phyloP scores from a whole-genome alignment of 257 asterid genomes.

The Nicotiana benthamiana region DNA sequence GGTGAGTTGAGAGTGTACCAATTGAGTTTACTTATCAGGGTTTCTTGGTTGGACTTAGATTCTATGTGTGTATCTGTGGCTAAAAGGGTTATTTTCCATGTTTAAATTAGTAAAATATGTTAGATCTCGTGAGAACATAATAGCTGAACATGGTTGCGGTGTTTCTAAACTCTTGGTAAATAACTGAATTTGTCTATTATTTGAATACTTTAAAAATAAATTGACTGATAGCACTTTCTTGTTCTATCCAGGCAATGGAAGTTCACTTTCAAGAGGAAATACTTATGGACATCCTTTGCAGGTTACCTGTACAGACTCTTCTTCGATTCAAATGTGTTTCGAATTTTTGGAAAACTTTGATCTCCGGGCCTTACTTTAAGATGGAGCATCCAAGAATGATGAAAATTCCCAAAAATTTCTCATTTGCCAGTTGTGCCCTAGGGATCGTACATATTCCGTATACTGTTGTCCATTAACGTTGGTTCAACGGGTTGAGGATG shows the following conservation, averaged over 20 bases:
- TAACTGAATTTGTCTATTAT: neutral
- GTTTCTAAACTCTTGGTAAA: neutral
- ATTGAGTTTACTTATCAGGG: neutral
- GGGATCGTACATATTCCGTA: neutral
- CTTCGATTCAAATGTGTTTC: neutral
- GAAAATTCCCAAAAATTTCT: neutral
- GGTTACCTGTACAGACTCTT: neutral
- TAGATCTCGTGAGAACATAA: too few relatives aligned
- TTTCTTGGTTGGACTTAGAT: neutral
- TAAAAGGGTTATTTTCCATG: neutral
- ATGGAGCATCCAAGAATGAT: neutral
- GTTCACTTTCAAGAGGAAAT: neutral
- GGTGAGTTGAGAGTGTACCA: neutral
- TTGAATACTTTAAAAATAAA: neutral
- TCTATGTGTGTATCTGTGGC: neutral
- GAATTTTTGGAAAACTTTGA: neutral
- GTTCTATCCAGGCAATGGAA: neutral
- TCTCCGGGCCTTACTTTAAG: neutral
- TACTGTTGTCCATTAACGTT: neutral
- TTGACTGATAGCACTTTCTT: neutral
- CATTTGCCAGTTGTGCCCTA: neutral
- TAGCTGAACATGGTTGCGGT: neutral
- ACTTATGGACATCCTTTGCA: neutral
- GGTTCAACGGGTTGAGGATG: neutral
- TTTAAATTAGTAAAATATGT: too few relatives aligned